Conservation (phyloP, 768 basidiomycete species). For the Neoboletus magnificus region DNA sequence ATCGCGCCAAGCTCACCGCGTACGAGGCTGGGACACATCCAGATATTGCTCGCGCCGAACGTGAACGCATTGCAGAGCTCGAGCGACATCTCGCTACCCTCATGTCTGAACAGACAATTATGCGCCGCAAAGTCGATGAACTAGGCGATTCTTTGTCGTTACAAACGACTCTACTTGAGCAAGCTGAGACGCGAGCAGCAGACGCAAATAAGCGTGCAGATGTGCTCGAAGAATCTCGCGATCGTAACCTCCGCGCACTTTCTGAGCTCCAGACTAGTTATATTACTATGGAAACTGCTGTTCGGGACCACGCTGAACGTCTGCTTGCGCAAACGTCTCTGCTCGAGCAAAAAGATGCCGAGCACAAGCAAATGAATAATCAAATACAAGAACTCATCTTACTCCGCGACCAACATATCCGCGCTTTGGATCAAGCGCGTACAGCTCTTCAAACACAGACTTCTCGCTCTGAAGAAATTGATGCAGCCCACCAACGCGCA, state of each 20-base stretch:
- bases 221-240: conserved; percentile 64
- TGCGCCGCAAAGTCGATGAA: conserved; percentile 71
- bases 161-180: conserved; percentile 73
- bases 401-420: conserved; percentile 81
- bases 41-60: conserved; percentile 70
- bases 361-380: conserved; percentile 57
- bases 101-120: conserved; percentile 57
- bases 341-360: conserved; percentile 76
- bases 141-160: conserved; percentile 69
- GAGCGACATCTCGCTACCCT: conserved; percentile 66
- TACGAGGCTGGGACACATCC: conserved; percentile 65
- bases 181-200: conserved; percentile 72
- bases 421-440: conserved; percentile 83
- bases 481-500: conserved; percentile 66
- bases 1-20: conserved; percentile 90
- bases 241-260: conserved; percentile 59
- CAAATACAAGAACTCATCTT: conserved; percentile 70
- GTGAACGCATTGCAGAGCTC: conserved; percentile 70
- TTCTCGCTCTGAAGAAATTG: conserved; percentile 74
- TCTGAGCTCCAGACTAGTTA: conserved; percentile 67
- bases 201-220: conserved; percentile 79
- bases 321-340: conserved; percentile 70
- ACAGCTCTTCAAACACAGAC: conserved; percentile 73
- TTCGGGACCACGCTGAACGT: conserved; percentile 76
- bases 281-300: conserved; percentile 53